Evolutionary conservation across 2,329 filamentous ascomycete genomes (phyloP).

Genomic region (Coniochaeta hoffmannii): DNA sequence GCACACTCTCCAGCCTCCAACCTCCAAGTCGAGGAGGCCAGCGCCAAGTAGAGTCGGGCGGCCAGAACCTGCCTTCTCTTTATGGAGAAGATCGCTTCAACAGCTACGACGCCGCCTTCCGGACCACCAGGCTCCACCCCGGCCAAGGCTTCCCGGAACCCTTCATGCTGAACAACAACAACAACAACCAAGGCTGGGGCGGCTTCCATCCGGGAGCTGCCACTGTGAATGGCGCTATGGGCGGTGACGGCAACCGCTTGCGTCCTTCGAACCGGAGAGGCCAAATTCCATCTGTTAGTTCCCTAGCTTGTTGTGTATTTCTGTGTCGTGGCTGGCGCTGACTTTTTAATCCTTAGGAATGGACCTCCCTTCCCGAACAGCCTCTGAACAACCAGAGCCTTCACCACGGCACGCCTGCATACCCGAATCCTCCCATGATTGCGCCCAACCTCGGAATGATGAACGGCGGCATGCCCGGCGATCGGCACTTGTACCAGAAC

Average conservation of each 20-base stretch:
- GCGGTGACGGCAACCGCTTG: slow-evolving; percentile 54
- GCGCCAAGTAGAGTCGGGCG: slow-evolving; percentile 69
- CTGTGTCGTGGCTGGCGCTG: background rate
- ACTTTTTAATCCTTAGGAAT: slow-evolving; percentile 10
- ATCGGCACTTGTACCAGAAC: slow-evolving; percentile 25
- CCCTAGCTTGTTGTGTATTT: slow-evolving; percentile 1
- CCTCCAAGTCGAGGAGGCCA: slow-evolving; percentile 61
- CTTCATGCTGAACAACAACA: slow-evolving; percentile 56
- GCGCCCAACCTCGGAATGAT: background rate
- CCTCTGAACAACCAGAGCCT: slow-evolving; percentile 5
- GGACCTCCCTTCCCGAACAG: slow-evolving; percentile 11
- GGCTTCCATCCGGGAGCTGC: slow-evolving; percentile 43
- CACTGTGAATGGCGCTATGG: slow-evolving; percentile 56
- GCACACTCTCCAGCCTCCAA: slow-evolving; percentile 44
- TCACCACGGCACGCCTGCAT: slow-evolving; percentile 9
- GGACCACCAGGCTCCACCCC: slow-evolving; percentile 30
- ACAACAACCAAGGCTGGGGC: slow-evolving; percentile 50
- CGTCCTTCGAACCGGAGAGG: slow-evolving; percentile 60
- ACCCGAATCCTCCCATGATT: slow-evolving; percentile 4
- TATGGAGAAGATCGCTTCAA: slow-evolving; percentile 65
- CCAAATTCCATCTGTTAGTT: slow-evolving; percentile 7
- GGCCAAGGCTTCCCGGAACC: slow-evolving; percentile 29
- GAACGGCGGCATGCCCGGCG: slow-evolving; percentile 12
- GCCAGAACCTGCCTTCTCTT: slow-evolving; percentile 53
- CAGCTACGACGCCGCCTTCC: slow-evolving; percentile 50